Evolutionary conservation across 2,329 filamentous ascomycete species (phyloP).

Genomic region (Epichloe aotearoae): DNA sequence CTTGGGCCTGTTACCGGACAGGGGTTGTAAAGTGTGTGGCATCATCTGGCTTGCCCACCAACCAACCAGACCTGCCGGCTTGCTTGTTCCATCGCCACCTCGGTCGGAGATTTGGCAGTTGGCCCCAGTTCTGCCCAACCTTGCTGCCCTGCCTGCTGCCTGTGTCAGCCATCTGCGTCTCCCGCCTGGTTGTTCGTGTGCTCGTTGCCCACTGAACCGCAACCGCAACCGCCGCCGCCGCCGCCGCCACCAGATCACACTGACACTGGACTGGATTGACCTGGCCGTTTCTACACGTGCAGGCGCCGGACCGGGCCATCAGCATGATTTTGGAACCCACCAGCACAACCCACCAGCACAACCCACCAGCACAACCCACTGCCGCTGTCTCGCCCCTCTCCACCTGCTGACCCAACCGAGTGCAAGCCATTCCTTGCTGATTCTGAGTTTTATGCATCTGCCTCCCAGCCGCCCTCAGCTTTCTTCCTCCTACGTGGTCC

Average conservation of each 20-base stretch:
- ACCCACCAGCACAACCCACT: neutral
- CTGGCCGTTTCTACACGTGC: too few relatives aligned
- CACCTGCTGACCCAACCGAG: neutral
- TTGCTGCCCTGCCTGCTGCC: neutral
- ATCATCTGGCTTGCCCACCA: neutral
- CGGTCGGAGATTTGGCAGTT: neutral
- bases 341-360: neutral
- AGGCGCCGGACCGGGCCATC: neutral
- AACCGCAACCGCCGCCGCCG: neutral
- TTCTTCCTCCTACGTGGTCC: slow-evolving; percentile 9
- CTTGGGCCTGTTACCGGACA: neutral
- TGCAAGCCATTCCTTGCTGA: neutral
- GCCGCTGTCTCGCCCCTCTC: neutral
- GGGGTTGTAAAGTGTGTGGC: neutral
- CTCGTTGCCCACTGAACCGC: neutral
- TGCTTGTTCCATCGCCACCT: neutral
- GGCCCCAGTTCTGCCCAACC: neutral
- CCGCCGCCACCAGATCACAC: neutral
- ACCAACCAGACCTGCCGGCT: neutral
- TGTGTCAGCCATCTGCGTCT: too few relatives aligned
- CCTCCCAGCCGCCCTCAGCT: slow-evolving; percentile 13
- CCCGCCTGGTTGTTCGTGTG: too few relatives aligned
- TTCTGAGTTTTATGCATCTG: slow-evolving; percentile 3
- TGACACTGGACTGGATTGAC: too few relatives aligned
- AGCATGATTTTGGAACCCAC: neutral